A percentile compares a stretch with the other conserved stretches of the same genome.
Evolutionary conservation across 2,329 filamentous ascomycete species (phyloP).

Genomic region (Achaetomium macrosporum): DNA sequence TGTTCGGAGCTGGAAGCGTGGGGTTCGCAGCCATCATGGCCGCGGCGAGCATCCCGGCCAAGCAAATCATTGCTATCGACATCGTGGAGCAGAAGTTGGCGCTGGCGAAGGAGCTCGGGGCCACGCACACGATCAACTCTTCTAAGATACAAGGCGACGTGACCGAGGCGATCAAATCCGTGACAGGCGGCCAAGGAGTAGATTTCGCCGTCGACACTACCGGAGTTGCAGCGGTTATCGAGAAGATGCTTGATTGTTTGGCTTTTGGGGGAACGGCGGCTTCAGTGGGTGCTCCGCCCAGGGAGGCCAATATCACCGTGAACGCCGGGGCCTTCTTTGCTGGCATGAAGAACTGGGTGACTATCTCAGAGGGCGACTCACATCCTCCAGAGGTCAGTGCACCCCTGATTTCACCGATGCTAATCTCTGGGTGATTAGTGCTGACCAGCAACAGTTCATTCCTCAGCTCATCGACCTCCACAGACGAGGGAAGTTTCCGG

Average conservation of each 20-base stretch:
- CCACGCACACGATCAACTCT: slow-evolving; percentile 36
- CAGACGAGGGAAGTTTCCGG: slow-evolving; percentile 29
- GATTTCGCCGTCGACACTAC: slow-evolving; percentile 17
- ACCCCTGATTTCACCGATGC: neutral
- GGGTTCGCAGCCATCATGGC: slow-evolving; percentile 37
- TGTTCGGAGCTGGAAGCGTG: slow-evolving; percentile 38
- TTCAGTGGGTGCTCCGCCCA: slow-evolving; percentile 30
- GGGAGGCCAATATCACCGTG: slow-evolving; percentile 22
- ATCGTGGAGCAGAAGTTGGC: slow-evolving; percentile 36
- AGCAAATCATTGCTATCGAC: slow-evolving; percentile 41
- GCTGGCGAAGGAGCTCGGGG: slow-evolving; percentile 39
- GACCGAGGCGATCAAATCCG: neutral
- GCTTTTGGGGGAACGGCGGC: slow-evolving; percentile 29
- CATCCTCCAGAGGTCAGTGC: slow-evolving; percentile 23
- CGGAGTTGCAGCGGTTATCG: slow-evolving; percentile 27
- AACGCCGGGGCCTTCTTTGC: slow-evolving; percentile 9
- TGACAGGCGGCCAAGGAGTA: slow-evolving; percentile 5
- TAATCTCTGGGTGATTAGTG: neutral
- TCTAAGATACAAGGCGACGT: neutral
- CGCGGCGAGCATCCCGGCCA: slow-evolving; percentile 27
- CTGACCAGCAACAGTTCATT: slow-evolving; percentile 26
- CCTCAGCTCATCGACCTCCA: slow-evolving; percentile 30
- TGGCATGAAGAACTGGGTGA: slow-evolving; percentile 30
- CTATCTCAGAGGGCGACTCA: slow-evolving; percentile 31
- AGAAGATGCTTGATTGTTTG: slow-evolving; percentile 28